Percentiles rank a stretch among this genome's conserved stretches.
phyloP scores from a whole-genome alignment of 495 filamentous ascomycete species.

The Tetracladium setigerum region DNA sequence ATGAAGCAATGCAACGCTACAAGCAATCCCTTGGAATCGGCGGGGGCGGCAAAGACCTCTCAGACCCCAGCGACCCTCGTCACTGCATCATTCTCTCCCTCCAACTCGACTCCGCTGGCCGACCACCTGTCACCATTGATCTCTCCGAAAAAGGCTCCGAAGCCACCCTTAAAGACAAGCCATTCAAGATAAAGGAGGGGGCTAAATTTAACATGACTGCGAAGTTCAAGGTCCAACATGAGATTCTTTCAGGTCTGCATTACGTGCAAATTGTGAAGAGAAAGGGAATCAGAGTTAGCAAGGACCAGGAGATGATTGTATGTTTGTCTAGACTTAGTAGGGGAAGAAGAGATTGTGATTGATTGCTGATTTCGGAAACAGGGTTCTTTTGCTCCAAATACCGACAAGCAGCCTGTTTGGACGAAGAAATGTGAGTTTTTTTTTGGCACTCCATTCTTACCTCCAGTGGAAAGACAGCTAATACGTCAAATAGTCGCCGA shows the following conservation, averaged over 20 bases:
- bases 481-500: slow-evolving; percentile 56
- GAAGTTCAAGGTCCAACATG: slow-evolving; percentile 88
- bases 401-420: slow-evolving; percentile 71
- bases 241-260: slow-evolving; percentile 88
- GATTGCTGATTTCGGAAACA: slow-evolving; percentile 19
- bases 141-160: slow-evolving; percentile 57
- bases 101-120: slow-evolving; percentile 71
- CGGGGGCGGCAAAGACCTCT: slow-evolving; percentile 42
- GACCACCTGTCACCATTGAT: slow-evolving; percentile 77
- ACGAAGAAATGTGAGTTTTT: slow-evolving; percentile 76
- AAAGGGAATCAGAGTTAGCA: slow-evolving; percentile 74
- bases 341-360: background rate
- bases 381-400: slow-evolving; percentile 88
- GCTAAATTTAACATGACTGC: slow-evolving; percentile 87
- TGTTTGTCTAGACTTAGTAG: slow-evolving; percentile 23
- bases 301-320: slow-evolving; percentile 95
- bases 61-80: slow-evolving; percentile 69
- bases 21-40: slow-evolving; percentile 91
- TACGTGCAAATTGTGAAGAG: slow-evolving; percentile 91
- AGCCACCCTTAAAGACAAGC: slow-evolving; percentile 67
- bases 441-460: background rate
- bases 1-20: slow-evolving; percentile 94
- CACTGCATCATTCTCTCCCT: slow-evolving; percentile 87
- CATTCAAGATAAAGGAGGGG: slow-evolving; percentile 96
- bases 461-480: background rate